Base-by-base conservation (phyloP, 2,329 filamentous ascomycete species). In the Paraphaeosphaeria sporulosa region DNA sequence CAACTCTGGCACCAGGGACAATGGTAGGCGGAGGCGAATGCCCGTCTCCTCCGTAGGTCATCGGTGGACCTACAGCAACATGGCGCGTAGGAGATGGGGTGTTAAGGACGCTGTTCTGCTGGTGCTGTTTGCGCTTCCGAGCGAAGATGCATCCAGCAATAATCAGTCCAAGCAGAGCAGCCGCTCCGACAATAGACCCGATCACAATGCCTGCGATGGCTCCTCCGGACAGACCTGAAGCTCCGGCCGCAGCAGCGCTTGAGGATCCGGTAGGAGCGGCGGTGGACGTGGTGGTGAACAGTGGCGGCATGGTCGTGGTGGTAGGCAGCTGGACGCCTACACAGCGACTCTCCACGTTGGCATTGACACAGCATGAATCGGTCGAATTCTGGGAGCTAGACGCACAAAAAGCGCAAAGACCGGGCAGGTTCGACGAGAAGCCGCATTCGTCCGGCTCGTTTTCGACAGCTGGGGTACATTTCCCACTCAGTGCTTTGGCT, bases 361-460 rank as follows among this genome's bases (percentile, higher is more conserved):
- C 89, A 70, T 88, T 93, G 72, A 93, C 90, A 78, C 95, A 99
- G 82, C 95, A 99, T 3, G 94, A 96, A 76, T 98, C 94, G 53
- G 94, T 98, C 10, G 93, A 90, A 78, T 98, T 98, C 64, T 89
- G 87, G 30, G 94, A 93, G 69, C 91, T 94, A 7, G 88, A 84
- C 44, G 87, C 85, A 78, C 95, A 99, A 78, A 95, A 97, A 4
- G 89, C 88, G 81, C 95, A 99, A 38, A 99, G 84, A 2, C 94
- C 93, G 57, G 84, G 79, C 8, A 89, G 76, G 70, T 90, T 90
- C 64, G 87, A 85, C 43, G 85, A 86, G 75, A 90, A 99, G 49
- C 95, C 95, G 78, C 95, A 99, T 74, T 98, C 92, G 7, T 89
- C 79, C 1, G 89, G 88, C 80, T 99, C 93, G 71, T 99, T 99